Percentiles rank a stretch among this genome's conserved stretches.
Conservation (phyloP, 2,329 filamentous ascomycete genomes). For the Claviceps cyperi region DNA sequence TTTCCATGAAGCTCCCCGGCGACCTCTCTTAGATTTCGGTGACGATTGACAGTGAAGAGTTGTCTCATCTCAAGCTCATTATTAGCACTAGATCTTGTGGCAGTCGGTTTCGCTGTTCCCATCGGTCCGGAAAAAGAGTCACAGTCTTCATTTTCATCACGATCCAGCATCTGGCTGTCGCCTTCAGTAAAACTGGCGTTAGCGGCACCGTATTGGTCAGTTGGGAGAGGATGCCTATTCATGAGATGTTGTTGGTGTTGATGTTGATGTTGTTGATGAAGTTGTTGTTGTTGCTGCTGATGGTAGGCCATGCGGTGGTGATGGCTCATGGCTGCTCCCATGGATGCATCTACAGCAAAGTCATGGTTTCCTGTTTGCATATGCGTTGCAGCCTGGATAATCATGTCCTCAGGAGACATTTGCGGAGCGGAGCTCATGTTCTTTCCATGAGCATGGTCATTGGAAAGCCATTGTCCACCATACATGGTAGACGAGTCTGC, state of each 20-base stretch:
- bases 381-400: slow-evolving; percentile 42
- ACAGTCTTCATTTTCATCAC: slow-evolving; percentile 42
- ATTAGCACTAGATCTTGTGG: slow-evolving; percentile 55
- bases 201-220: slow-evolving; percentile 33
- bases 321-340: slow-evolving; percentile 26
- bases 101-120: slow-evolving; percentile 39
- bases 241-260: slow-evolving; percentile 23
- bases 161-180: slow-evolving; percentile 46
- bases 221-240: slow-evolving; percentile 36
- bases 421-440: slow-evolving; percentile 28
- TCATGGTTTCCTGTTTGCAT: slow-evolving; percentile 38
- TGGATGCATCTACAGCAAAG: slow-evolving; percentile 31
- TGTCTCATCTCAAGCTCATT: slow-evolving; percentile 72
- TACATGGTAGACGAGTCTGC: slow-evolving; percentile 30
- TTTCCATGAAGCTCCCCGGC: slow-evolving; percentile 64
- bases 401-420: slow-evolving; percentile 44
- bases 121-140: slow-evolving; percentile 33
- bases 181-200: slow-evolving; percentile 41
- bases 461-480: slow-evolving; percentile 34
- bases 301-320: slow-evolving; percentile 27
- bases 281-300: neutral
- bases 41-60: slow-evolving; percentile 54
- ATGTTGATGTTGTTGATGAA: neutral
- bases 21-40: slow-evolving; percentile 54
- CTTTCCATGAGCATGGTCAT: slow-evolving; percentile 28